Evolutionary conservation across 345 rosid genomes (phyloP), one percentile per base, ranked within the genome.

Genomic region (Lumnitzera racemosa): DNA sequence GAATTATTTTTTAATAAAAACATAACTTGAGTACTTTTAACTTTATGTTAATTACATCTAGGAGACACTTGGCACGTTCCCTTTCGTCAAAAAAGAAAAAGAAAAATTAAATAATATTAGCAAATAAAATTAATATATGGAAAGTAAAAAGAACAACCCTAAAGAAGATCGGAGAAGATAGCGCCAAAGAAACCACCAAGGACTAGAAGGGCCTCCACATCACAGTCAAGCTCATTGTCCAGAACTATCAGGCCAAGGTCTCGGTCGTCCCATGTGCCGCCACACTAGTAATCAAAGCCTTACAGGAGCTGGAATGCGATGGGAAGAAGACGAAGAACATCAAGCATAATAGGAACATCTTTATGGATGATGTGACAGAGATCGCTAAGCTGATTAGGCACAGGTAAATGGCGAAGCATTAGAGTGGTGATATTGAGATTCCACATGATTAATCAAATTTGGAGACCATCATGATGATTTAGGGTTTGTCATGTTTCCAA

Each of bases 171-270:
- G 95, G 95, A 68, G 95, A 84, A 56, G 80, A 81, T 71, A 81
- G 78, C 61, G 85, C 85, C 43, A 78, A 81, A 62, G 85, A 81
- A 69, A 81, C 86, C 13, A 79, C 79, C 67, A 81, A 81, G 79
- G 86, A 81, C 61, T 81, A 83, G 86, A 81, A 81, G 78, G 86
- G 86, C 16, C 64, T 87, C 11, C 87, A 89, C 13, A 90, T 87
- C 4, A 87, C 90, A 0, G 95, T 86, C 31, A 87, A 87, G 70
- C 84, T 87, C 1, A 87, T 91, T 15, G 95, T 87, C 17, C 95
- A 84, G 80, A 87, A 87, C 62, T 89, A 91, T 57, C 95, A 82
- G 68, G 95, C 91, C 0, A 87, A 87, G 65, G 91, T 87, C 2
- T 57, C 87, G 9, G 90, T 87, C 13, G 95, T 87, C 17, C 95